A percentile compares a stretch with the other conserved stretches of the same genome.
Evolutionary conservation across 305 asterid genomes (phyloP).

Genomic region (Stenogyne calaminthoides): DNA sequence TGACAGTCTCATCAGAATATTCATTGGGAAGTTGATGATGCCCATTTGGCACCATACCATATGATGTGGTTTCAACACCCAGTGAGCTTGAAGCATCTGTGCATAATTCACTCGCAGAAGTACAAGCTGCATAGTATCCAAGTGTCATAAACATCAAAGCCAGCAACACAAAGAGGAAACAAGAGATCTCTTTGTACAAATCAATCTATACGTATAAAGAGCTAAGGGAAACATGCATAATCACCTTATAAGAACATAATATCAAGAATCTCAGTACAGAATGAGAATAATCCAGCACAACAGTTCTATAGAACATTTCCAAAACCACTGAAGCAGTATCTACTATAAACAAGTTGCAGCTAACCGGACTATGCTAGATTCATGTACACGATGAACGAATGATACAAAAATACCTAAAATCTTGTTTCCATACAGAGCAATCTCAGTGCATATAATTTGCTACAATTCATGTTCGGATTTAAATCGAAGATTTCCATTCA

Average conservation of each 20-base stretch:
- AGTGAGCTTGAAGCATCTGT: slow-evolving; percentile 27
- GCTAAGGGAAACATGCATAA: not conserved
- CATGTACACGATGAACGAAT: not conserved
- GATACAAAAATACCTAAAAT: not conserved
- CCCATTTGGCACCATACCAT: slow-evolving; percentile 33
- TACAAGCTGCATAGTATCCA: slow-evolving; percentile 31
- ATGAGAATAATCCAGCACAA: not conserved
- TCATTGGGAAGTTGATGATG: slow-evolving; percentile 34
- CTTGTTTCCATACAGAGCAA: not conserved
- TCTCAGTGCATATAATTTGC: not conserved
- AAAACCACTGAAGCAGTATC: not conserved
- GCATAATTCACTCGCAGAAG: slow-evolving; percentile 34
- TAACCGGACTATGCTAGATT: not conserved
- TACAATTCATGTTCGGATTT: not conserved
- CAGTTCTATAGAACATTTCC: not conserved
- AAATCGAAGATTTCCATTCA: not conserved
- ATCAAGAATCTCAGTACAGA: not conserved
- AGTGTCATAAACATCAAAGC: slow-evolving; percentile 13
- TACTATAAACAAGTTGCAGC: not conserved
- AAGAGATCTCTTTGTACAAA: not conserved
- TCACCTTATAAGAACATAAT: not conserved
- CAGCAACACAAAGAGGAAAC: not conserved
- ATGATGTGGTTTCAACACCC: slow-evolving; percentile 32
- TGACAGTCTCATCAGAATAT: slow-evolving; percentile 30
- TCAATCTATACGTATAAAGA: not conserved